phyloP scores from a whole-genome alignment of 169 alveolate species.

The Plasmodium gonderi region DNA sequence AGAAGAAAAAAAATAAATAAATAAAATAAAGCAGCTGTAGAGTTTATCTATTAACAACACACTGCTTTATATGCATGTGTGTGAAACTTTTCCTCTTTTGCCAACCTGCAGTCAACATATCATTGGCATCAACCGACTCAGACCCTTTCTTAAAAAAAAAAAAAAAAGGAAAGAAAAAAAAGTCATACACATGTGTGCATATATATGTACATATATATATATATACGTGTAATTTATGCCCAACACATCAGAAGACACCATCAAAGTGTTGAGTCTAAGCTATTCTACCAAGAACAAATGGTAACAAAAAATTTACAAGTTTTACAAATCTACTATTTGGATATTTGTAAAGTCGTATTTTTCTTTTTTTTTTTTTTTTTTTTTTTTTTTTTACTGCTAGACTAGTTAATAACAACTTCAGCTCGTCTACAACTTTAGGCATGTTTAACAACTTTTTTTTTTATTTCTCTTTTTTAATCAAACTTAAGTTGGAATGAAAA shows the following conservation, averaged over 20 bases:
- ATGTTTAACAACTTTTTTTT: conserved; percentile 14
- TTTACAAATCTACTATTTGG: not conserved
- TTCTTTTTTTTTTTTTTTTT: not conserved
- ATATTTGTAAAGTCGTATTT: not conserved
- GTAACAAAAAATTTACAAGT: not conserved
- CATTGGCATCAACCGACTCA: conserved; percentile 41
- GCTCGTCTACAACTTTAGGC: conserved; percentile 61
- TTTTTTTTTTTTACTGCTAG: conserved; percentile 20
- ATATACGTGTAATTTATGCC: no score
- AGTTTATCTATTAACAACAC: not conserved
- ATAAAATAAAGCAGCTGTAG: not conserved
- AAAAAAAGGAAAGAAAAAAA: not conserved
- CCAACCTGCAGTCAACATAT: conserved; percentile 43
- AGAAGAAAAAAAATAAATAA: not conserved
- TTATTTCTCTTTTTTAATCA: not conserved
- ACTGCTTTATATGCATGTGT: not conserved
- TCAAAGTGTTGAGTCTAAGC: no score
- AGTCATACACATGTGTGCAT: no score
- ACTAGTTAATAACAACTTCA: conserved; percentile 49
- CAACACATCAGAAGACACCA: no score
- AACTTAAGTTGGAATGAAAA: not conserved
- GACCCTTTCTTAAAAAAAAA: conserved; percentile 49
- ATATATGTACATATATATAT: no score
- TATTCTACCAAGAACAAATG: no score
- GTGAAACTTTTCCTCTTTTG: not conserved